phyloP scores from a whole-genome alignment of 1,139 yeast species.

The Saccharomycopsis hybrid region DNA sequence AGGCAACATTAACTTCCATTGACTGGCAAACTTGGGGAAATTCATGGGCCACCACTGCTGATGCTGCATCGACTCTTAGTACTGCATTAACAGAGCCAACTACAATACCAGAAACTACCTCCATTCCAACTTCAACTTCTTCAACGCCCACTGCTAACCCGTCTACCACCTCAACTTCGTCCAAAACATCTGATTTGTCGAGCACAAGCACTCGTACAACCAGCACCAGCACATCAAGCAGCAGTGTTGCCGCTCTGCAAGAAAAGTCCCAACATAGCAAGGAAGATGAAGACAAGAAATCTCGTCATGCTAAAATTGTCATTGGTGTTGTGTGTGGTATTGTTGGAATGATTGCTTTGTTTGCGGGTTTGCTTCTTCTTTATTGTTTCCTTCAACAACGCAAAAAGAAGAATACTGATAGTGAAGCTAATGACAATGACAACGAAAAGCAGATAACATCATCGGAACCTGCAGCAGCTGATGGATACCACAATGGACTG shows the following conservation, averaged over 20 bases:
- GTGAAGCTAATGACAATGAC: too few relatives aligned
- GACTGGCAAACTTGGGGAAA: slow-evolving; percentile 20
- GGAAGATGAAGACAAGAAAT: neutral
- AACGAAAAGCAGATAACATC: too few relatives aligned
- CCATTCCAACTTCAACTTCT: slow-evolving; percentile 34
- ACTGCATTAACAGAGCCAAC: slow-evolving; percentile 56
- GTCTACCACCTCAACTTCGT: slow-evolving; percentile 35
- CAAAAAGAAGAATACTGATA: too few relatives aligned
- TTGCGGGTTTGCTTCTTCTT: slow-evolving; percentile 8
- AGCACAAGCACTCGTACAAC: slow-evolving; percentile 21
- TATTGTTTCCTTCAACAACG: slow-evolving; percentile 16
- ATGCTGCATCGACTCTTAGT: slow-evolving; percentile 42
- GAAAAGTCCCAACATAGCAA: neutral
- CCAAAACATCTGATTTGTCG: slow-evolving; percentile 27
- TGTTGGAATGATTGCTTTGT: slow-evolving; percentile 12
- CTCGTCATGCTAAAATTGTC: slow-evolving; percentile 17
- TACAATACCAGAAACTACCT: slow-evolving; percentile 23
- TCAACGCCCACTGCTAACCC: slow-evolving; percentile 24
- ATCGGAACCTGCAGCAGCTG: too few relatives aligned
- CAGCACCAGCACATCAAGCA: slow-evolving; percentile 34
- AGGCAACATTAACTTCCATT: slow-evolving; percentile 19
- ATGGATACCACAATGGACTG: too few relatives aligned
- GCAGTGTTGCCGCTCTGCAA: slow-evolving; percentile 28
- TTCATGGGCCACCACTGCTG: slow-evolving; percentile 7
- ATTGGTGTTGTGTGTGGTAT: slow-evolving; percentile 20